These are phyloP conservation scores for Dictyostelium brefeldianum DNA, from an alignment of 78 protist genomes.

Conservation along the genomic window DNA sequence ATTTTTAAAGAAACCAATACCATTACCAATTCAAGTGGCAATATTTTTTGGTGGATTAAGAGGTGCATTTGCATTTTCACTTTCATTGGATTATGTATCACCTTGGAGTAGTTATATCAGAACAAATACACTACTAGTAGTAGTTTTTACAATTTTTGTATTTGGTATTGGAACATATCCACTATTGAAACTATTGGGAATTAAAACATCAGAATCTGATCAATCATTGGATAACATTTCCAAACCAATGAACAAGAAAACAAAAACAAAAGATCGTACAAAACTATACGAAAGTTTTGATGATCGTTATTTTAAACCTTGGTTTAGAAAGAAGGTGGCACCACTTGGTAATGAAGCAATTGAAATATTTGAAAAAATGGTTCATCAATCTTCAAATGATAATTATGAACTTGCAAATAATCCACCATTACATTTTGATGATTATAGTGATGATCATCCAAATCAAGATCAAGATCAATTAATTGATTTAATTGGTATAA, in stretches of 20 bases:
- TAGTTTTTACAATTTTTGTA: constrained; percentile 54
- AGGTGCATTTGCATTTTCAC: constrained; percentile 95
- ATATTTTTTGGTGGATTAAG: constrained; percentile 91
- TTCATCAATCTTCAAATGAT: constrained; percentile 4
- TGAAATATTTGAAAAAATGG: constrained; percentile 65
- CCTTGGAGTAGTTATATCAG: neutral
- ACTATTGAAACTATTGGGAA: constrained; percentile 49
- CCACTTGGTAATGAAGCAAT: constrained; percentile 68
- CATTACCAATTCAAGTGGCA: constrained; percentile 47
- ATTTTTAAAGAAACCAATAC: constrained; percentile 43
- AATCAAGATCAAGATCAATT: too few relatives aligned
- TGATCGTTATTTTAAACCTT: constrained; percentile 62
- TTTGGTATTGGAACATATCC: constrained; percentile 80
- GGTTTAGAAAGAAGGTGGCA: constrained; percentile 70
- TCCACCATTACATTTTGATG: too few relatives aligned
- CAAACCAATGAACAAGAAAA: constrained; percentile 32
- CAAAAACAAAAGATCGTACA: constrained; percentile 46
- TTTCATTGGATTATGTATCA: constrained; percentile 75
- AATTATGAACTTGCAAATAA: too few relatives aligned
- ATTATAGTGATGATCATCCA: too few relatives aligned
- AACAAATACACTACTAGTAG: constrained; percentile 56
- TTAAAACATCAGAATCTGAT: constrained; percentile 61
- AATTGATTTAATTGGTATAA: too few relatives aligned
- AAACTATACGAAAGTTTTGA: constrained; percentile 32
- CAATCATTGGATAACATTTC: constrained; percentile 65